Evolutionary conservation across 306 rosid genomes (phyloP).

Genomic region (Leucaena leucocephala): DNA sequence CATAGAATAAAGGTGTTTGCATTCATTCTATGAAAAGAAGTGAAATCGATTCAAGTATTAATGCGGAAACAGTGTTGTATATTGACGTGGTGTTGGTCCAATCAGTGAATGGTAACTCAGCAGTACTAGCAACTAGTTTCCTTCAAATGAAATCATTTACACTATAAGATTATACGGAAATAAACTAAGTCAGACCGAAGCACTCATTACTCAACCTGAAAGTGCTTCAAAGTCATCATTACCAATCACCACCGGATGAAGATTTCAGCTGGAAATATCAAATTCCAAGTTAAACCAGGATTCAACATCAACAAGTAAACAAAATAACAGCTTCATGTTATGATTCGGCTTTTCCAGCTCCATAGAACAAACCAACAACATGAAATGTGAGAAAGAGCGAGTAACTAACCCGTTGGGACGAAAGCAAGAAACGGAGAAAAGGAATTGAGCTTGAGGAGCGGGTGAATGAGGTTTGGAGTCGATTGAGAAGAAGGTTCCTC

Average conservation of each 20-base stretch:
- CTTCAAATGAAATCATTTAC: too few species aligned
- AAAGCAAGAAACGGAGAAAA: conserved; percentile 8
- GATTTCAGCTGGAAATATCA: neutral
- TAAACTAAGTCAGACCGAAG: too few species aligned
- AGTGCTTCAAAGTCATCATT: too few species aligned
- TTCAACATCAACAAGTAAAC: neutral
- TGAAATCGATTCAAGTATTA: too few species aligned
- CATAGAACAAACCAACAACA: neutral
- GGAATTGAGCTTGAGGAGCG: neutral
- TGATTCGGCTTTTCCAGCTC: neutral
- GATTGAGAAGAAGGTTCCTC: conserved; percentile 12
- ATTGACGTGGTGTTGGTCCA: too few species aligned
- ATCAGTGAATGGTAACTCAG: too few species aligned
- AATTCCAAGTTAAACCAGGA: neutral
- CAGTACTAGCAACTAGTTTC: too few species aligned
- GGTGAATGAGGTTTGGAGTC: neutral
- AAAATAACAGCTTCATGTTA: neutral
- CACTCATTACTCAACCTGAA: too few species aligned
- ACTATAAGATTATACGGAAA: too few species aligned
- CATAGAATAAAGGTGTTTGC: too few species aligned
- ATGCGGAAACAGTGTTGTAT: too few species aligned
- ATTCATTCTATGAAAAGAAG: too few species aligned
- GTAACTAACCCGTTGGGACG: neutral
- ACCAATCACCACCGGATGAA: neutral
- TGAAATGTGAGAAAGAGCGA: neutral